Base-by-base conservation (phyloP, 257 asterid genomes). In the Solanum microdontum region DNA sequence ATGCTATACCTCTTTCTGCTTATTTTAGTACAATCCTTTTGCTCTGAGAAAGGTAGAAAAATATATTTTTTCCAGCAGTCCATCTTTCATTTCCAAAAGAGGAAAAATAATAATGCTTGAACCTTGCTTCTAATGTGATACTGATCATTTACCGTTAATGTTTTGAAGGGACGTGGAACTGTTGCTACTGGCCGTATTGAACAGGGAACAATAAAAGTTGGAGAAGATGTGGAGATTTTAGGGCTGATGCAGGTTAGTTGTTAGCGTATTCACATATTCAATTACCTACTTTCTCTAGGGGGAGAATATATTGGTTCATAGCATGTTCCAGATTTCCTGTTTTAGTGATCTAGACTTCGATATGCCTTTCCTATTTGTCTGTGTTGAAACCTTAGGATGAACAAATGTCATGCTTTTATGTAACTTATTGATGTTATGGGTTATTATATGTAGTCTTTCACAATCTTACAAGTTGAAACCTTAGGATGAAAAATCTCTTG, bases 141-240 rank as follows among this genome's bases (percentile, higher is more conserved):
- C 77, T 86, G 34, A 75, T 69, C n/a, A 58, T 5, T 62, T 82
- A 60, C 5, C 32, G 69, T 79, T 69, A 73, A 32, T 84, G 83
- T 88, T 90, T 74, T 64, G 43, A 86, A 97, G 99, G 99, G 99
- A 32, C 99, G 99, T 91, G 99, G 99, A 90, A 97, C 99, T 75
- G 99, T 97, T 92, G 99, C 99, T 73, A 97, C 99, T 36, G 99
- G 99, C 88, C 98, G 99, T 86, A 92, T 97, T 77, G 99, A 97
- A 88, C 99, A 97, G 90, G 99, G 99, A 80, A 73, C 91, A 28
- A 91, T 97, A 84, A 97, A 97, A 89, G 93, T 94, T 26, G 99
- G 99, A 11, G 99, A 97, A 43, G 99, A 97, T 88, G 98, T 97
- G 34, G 99, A 97, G 92, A 95, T 97, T 87, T 88, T 93, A 91